These are phyloP conservation scores for Kitagawia praeruptora DNA, from an alignment of 129 eudicot species.

Conservation along the genomic window DNA sequence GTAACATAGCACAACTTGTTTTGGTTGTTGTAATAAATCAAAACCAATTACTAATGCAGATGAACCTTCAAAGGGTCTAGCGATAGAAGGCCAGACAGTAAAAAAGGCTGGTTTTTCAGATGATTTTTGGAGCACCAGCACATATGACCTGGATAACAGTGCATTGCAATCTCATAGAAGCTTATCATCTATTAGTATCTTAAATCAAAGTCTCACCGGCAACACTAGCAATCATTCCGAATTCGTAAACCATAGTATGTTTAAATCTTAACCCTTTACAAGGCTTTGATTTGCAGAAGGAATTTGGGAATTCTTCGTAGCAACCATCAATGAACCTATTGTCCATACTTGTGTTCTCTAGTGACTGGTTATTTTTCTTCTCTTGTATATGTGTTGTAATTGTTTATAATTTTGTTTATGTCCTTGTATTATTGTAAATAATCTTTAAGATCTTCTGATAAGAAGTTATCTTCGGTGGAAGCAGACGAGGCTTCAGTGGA, in stretches of 20 bases:
- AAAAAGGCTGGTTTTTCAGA: conserved; percentile 46
- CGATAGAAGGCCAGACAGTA: conserved; percentile 36
- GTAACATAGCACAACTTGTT: conserved; percentile 72
- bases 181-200: conserved; percentile 49
- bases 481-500: too few relatives aligned
- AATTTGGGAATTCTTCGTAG: not conserved
- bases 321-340: not conserved
- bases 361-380: too few relatives aligned
- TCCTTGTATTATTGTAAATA: too few relatives aligned
- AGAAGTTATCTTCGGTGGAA: too few relatives aligned
- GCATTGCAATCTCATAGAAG: conserved; percentile 57
- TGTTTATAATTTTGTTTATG: too few relatives aligned
- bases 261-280: not conserved
- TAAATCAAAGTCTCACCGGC: conserved; percentile 39
- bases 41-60: conserved; percentile 39
- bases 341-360: not conserved
- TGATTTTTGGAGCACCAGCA: conserved; percentile 79
- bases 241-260: conserved; percentile 67
- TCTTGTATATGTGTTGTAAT: too few relatives aligned
- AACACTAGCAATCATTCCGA: conserved; percentile 37
- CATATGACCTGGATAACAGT: conserved; percentile 50
- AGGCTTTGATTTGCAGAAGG: not conserved
- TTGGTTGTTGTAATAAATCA: conserved; percentile 56
- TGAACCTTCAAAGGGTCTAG: conserved; percentile 51
- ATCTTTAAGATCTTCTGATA: too few relatives aligned